phyloP scores from a whole-genome alignment of 2,329 filamentous ascomycete genomes.

The Colletotrichum sp. region DNA sequence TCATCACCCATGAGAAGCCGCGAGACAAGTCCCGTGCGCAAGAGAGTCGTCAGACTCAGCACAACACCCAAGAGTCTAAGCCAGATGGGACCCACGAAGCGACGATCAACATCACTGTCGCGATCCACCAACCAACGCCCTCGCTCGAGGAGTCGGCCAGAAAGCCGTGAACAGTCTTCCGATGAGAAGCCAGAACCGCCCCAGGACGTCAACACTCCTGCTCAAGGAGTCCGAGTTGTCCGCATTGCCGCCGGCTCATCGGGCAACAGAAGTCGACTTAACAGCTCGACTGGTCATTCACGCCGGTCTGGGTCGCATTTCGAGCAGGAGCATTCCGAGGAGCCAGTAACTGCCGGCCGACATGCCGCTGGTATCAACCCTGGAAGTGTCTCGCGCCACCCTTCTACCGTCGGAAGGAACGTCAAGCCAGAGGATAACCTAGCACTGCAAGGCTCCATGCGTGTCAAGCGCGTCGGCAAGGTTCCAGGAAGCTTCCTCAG shows the following conservation, averaged over 20 bases:
- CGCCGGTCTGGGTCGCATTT: slow-evolving; percentile 43
- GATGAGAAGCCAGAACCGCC: slow-evolving; percentile 43
- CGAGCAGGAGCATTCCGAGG: slow-evolving; percentile 53
- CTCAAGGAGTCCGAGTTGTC: slow-evolving; percentile 57
- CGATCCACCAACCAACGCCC: slow-evolving; percentile 31
- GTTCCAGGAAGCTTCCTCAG: slow-evolving; percentile 79
- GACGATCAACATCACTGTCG: slow-evolving; percentile 58
- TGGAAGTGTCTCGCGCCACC: slow-evolving; percentile 59
- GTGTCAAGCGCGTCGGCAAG: slow-evolving; percentile 78
- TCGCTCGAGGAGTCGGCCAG: slow-evolving; percentile 40
- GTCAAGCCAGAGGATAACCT: slow-evolving; percentile 64
- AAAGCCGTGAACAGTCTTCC: slow-evolving; percentile 44
- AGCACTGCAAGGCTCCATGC: slow-evolving; percentile 74
- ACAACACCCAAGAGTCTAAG: slow-evolving; percentile 51
- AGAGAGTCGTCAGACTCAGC: slow-evolving; percentile 63
- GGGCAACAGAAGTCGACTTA: slow-evolving; percentile 42
- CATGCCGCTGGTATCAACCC: slow-evolving; percentile 51
- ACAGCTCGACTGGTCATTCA: slow-evolving; percentile 38
- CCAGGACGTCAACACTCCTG: slow-evolving; percentile 58
- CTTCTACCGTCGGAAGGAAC: slow-evolving; percentile 53
- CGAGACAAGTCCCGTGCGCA: slow-evolving; percentile 59
- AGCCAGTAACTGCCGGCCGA: slow-evolving; percentile 54
- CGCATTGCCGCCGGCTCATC: slow-evolving; percentile 60
- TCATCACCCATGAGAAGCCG: slow-evolving; percentile 51
- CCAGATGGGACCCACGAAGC: slow-evolving; percentile 45